Base-by-base conservation (phyloP, 2,329 filamentous ascomycete species). In the Fusarium proliferatum region DNA sequence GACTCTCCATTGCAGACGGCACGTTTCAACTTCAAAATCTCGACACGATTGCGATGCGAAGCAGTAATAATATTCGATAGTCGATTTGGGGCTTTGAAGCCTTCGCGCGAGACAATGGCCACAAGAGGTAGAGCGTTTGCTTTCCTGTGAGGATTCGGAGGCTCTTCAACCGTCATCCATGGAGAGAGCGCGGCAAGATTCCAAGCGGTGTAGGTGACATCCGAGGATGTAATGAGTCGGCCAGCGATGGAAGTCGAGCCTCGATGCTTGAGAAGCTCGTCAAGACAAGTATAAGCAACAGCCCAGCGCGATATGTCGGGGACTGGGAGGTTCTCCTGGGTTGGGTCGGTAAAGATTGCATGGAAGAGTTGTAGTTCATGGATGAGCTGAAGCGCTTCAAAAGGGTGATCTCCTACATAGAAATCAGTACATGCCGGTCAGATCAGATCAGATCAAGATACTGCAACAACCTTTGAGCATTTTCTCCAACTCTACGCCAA, bases 401-500 rank as follows among this genome's bases (percentile, higher is more conserved):
- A 83, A 12, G 93, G 92, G 75, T 91, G 85, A 16, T 88, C 87
- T 39, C 88, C 91, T 78, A 19, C 30, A 87, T 49, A 43, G 28
- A 13, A 19, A n/a, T 73, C 42, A 72, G 65, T 59, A 41, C 23
- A 19, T 38, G 13, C 9, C 34, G 9, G 10, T 15, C 13, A 28
- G 28, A 34, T 33, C 48, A 23, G 30, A 51, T 17, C 13, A 23
- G 21, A 38, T 41, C 9, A 16, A 17, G 38, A 15, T 23, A 19
- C 28, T 30, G 23, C 12, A 39, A 33, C 34, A 67, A 88, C 93
- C 93, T 82, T 90, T 92, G 23, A 98, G 85, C 91, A 97, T 97
- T 86, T 98, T 98, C 79, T 96, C 93, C 7, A 98, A 78, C 80
- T 99, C 96, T 8, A 92, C 88, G 1, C 94, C 94, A 4, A 99